Evolutionary conservation across 257 asterid genomes (phyloP).

Genomic region (Solanum okadae): DNA sequence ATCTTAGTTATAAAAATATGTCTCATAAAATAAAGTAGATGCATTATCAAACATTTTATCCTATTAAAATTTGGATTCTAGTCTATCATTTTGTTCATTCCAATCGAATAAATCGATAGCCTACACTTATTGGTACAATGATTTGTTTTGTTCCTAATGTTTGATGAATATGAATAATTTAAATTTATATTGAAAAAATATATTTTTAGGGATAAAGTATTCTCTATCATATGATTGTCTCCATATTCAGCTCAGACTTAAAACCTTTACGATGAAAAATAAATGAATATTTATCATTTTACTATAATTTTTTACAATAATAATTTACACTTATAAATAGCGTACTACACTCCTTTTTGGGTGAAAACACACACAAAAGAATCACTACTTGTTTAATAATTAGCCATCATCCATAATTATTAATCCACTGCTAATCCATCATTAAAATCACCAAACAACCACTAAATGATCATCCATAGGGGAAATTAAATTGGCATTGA

Average conservation of each 20-base stretch:
- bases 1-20: neutral
- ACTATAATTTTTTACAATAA: no score
- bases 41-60: neutral
- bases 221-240: accelerated
- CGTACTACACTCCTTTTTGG: neutral
- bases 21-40: neutral
- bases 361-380: neutral
- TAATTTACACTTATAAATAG: no score
- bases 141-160: neutral
- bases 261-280: no score
- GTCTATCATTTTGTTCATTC: neutral
- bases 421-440: neutral
- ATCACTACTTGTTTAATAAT: neutral
- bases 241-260: no score
- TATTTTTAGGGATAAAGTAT: no score
- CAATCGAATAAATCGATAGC: neutral
- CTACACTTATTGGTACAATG: neutral
- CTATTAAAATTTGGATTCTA: neutral
- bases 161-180: neutral
- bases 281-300: no score
- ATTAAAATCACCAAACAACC: neutral
- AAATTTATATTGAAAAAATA: neutral
- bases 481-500: neutral
- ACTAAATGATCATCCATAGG: neutral
- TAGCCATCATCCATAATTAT: neutral